Evolutionary conservation across 768 basidiomycete species (phyloP), one percentile per base, ranked within the genome.

Genomic region (Pluteus cervinus): DNA sequence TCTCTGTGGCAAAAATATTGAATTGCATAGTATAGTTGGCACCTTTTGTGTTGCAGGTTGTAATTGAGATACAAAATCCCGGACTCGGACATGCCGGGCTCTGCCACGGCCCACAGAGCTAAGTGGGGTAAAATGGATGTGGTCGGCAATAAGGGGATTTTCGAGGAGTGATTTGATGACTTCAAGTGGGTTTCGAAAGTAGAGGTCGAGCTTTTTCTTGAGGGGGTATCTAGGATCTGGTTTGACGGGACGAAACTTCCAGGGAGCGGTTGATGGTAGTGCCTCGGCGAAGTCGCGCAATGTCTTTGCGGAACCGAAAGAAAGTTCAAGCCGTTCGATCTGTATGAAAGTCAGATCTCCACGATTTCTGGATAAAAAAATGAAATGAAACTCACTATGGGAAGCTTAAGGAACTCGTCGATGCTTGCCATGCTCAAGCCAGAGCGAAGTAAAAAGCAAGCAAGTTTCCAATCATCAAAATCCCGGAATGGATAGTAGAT

Each of bases 401-500:
- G 20, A 17, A 64, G 48, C 5, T 41, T 39, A 18, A 63, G 33
- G 24, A 63, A 56, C 11, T 51, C 37, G 21, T 57, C 43, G 7
- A 60, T 54, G 4, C 40, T 44, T 10, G 43, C 40, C 56, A 60
- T 55, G 25, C 56, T 61, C 29, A 64, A 37, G 14, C 43, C 30
- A 3, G 54, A 57, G 4, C 36, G 40, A 12, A 54, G 37, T 0
- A 63, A 47, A 43, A 53, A 63, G 4, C 41, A 50, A 6, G 48
- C 58, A 4, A 62, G 23, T 43, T 62, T 47, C 61, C 61, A 64
- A 33, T 66, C 61, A 1, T 40, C 41, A 11, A 45, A 38, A 9
- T 49, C 51, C 6, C 49, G 41, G 40, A 59, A 66, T n/a, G 57
- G 63, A 34, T 59, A 63, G 33, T 52, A 61, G 0, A 52, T 29